Evolutionary conservation across 176 grass and related monocot genomes (phyloP).

Genomic region (Eragrostis curvula): DNA sequence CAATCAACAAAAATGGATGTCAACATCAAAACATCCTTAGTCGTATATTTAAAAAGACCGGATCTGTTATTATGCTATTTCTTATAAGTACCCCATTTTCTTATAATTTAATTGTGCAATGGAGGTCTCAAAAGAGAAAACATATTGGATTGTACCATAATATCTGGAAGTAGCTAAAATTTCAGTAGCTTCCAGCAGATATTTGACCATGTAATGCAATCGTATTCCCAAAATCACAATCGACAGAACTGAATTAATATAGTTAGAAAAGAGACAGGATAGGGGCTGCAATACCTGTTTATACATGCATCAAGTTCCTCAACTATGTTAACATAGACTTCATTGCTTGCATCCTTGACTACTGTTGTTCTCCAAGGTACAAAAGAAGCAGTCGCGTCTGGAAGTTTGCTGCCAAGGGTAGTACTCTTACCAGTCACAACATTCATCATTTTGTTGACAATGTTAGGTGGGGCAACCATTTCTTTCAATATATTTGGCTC

Average conservation of each 20-base stretch:
- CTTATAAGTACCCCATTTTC: too few relatives aligned
- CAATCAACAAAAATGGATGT: conserved; percentile 18
- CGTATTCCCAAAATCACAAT: conserved; percentile 18
- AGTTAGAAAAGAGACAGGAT: background rate
- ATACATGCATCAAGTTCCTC: conserved; percentile 90
- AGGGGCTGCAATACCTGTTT: conserved; percentile 57
- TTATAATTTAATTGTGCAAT: background rate
- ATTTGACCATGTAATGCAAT: conserved; percentile 9
- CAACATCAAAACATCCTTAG: background rate
- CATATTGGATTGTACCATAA: background rate
- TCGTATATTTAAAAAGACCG: background rate
- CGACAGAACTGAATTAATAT: background rate
- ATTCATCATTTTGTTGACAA: conserved; percentile 86
- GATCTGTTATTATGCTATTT: conserved; percentile 13
- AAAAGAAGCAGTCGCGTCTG: conserved; percentile 74
- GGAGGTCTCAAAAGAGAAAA: background rate
- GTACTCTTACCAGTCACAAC: conserved; percentile 83
- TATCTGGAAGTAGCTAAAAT: background rate
- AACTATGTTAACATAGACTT: conserved; percentile 91
- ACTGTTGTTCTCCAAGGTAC: conserved; percentile 84
- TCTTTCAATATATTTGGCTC: conserved; percentile 93
- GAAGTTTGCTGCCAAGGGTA: conserved; percentile 65
- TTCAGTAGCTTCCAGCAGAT: conserved; percentile 21
- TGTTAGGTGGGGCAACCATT: conserved; percentile 73
- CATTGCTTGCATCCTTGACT: conserved; percentile 79